Evolutionary conservation across 2,329 filamentous ascomycete species (phyloP).

Genomic region (Emmonsiellopsis sp.): DNA sequence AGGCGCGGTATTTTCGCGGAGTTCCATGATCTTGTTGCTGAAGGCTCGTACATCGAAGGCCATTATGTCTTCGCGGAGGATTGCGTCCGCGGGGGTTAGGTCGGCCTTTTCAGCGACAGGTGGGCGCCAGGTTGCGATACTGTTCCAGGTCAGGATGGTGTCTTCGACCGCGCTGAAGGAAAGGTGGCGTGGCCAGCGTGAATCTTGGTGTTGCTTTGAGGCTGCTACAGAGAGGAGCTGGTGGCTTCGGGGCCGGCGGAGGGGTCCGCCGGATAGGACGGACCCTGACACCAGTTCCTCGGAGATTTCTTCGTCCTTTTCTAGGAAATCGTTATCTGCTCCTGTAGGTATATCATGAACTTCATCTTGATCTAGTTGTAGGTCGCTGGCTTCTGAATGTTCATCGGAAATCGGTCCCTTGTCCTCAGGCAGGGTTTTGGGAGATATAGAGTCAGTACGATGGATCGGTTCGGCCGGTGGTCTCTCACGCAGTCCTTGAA

Average conservation of each 20-base stretch:
- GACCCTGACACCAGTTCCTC: not conserved
- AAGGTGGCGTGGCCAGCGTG: conserved; percentile 31
- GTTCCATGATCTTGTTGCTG: conserved; percentile 25
- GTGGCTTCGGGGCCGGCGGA: conserved; percentile 30
- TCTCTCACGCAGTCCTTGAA: not conserved
- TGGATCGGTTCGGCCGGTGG: not conserved
- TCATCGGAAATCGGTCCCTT: not conserved
- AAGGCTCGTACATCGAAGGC: conserved; percentile 27
- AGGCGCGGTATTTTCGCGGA: conserved; percentile 28
- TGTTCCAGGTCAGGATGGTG: conserved; percentile 29
- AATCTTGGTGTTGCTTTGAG: conserved; percentile 15
- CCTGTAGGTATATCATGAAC: not conserved
- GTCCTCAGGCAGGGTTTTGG: not conserved
- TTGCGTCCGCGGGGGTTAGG: conserved; percentile 30
- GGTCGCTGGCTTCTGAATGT: not conserved
- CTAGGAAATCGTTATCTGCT: not conserved
- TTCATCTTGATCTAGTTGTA: not conserved
- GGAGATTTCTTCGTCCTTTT: not conserved
- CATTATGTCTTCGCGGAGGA: conserved; percentile 30
- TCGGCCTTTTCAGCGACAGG: conserved; percentile 27
- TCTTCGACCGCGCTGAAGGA: conserved; percentile 41
- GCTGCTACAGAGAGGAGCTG: conserved; percentile 17
- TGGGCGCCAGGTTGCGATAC: conserved; percentile 15
- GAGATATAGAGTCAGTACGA: not conserved
- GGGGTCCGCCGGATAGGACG: not conserved